Conservation (phyloP, 768 basidiomycete genomes). For the Kwoniella heveanensis region DNA sequence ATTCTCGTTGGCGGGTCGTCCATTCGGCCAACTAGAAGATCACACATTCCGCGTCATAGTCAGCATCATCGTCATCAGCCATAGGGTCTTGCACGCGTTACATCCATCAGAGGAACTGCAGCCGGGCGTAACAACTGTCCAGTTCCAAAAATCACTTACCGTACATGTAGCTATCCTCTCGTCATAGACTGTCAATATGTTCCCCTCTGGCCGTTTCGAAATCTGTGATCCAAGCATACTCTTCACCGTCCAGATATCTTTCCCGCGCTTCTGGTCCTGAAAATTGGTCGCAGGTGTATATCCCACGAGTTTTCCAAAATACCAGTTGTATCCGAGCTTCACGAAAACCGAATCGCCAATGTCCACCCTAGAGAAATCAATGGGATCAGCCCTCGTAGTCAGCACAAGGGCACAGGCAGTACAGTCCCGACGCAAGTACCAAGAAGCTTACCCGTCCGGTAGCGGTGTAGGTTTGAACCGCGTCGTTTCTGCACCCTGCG, state of each 20-base stretch:
- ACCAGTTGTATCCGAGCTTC: slow-evolving; percentile 4
- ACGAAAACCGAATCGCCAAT: slow-evolving; percentile 12
- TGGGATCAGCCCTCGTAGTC: background rate
- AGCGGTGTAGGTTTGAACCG: slow-evolving; percentile 5
- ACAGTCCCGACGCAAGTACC: too few relatives aligned
- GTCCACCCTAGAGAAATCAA: background rate
- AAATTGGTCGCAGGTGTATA: slow-evolving; percentile 1
- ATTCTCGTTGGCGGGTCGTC: background rate
- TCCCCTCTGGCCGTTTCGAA: slow-evolving; percentile 6
- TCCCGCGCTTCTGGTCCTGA: slow-evolving; percentile 1
- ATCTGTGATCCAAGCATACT: background rate
- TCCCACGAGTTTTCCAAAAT: background rate
- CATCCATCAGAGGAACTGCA: too few relatives aligned
- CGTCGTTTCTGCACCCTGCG: background rate
- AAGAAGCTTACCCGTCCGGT: slow-evolving; percentile 11
- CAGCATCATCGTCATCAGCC: too few relatives aligned
- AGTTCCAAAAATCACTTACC: slow-evolving; percentile 27
- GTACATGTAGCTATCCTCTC: slow-evolving; percentile 31
- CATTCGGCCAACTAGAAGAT: background rate
- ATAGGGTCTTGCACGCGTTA: too few relatives aligned
- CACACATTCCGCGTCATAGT: too few relatives aligned
- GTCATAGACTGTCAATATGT: slow-evolving; percentile 31
- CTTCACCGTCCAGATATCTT: background rate
- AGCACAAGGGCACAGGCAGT: too few relatives aligned
- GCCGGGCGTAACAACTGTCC: too few relatives aligned